A percentile compares a stretch with the other conserved stretches of the same genome.
Conservation (phyloP, 257 asterid species). For the Solanum chiquidenum region DNA sequence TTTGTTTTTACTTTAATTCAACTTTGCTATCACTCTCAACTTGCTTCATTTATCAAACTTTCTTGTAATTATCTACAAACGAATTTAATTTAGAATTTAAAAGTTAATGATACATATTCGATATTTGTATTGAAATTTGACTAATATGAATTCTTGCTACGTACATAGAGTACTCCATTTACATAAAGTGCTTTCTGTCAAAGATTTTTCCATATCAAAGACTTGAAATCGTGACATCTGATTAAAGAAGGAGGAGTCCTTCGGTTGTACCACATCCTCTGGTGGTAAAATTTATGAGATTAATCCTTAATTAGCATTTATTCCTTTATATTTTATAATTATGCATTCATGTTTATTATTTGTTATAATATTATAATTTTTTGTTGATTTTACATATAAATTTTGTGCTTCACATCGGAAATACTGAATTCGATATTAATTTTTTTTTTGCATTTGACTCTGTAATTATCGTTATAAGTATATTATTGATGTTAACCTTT, state of each 20-base stretch:
- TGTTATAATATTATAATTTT: not conserved
- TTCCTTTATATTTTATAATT: not conserved
- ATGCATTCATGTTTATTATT: not conserved
- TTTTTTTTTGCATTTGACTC: not conserved
- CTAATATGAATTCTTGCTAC: fast-evolving
- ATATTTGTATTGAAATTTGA: not conserved
- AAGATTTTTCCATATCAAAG: not conserved
- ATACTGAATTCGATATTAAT: too few relatives aligned
- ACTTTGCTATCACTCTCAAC: not conserved
- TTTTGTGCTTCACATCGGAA: too few relatives aligned
- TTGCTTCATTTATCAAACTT: not conserved
- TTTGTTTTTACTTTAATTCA: not conserved
- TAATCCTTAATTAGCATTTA: not conserved
- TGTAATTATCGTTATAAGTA: not conserved
- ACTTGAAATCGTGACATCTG: not conserved
- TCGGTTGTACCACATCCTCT: not conserved
- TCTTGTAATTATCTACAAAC: not conserved
- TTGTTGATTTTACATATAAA: not conserved
- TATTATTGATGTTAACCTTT: not conserved
- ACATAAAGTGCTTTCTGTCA: fast-evolving
- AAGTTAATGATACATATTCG: not conserved
- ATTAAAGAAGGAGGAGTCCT: not conserved
- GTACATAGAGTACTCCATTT: not conserved
- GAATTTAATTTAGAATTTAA: not conserved
- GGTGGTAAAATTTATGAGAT: not conserved